A percentile compares a stretch with the other conserved stretches of the same genome.
Conservation (phyloP, 1,139 yeast genomes). For the Saccharomycopsis phalli region DNA sequence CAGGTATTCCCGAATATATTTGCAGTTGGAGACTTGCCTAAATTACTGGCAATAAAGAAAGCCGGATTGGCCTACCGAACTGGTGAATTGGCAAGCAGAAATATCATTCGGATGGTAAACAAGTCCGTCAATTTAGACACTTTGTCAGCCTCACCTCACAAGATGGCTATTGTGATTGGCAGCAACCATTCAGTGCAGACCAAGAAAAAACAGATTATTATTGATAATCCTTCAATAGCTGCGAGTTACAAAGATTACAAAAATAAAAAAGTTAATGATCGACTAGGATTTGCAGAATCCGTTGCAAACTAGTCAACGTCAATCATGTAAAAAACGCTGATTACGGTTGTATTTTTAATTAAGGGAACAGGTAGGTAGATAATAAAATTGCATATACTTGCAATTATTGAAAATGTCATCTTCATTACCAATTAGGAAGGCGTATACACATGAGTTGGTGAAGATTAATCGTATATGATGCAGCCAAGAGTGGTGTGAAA, state of each 20-base stretch:
- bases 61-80: slow-evolving; percentile 24
- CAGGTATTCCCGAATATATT: slow-evolving; percentile 18
- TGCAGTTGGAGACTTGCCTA: slow-evolving; percentile 24
- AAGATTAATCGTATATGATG: too few relatives aligned
- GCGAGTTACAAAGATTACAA: slow-evolving; percentile 12
- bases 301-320: not conserved
- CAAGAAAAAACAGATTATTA: not conserved
- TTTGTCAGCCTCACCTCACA: not conserved
- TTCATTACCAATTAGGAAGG: too few relatives aligned
- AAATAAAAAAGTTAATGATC: slow-evolving; percentile 2
- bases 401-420: too few relatives aligned
- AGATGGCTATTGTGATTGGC: slow-evolving; percentile 17
- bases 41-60: slow-evolving; percentile 22
- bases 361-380: too few relatives aligned
- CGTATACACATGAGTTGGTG: too few relatives aligned
- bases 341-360: not conserved
- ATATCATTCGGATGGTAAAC: slow-evolving; percentile 9
- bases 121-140: not conserved
- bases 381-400: too few relatives aligned
- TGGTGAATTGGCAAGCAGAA: slow-evolving; percentile 21
- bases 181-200: slow-evolving; percentile 3
- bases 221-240: slow-evolving; percentile 5
- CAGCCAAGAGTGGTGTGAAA: too few relatives aligned
- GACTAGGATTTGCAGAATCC: slow-evolving; percentile 1
- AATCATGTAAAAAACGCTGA: not conserved